These are phyloP conservation scores for Solanum sejunctum DNA, from an alignment of 257 asterid genomes.

Conservation along the genomic window DNA sequence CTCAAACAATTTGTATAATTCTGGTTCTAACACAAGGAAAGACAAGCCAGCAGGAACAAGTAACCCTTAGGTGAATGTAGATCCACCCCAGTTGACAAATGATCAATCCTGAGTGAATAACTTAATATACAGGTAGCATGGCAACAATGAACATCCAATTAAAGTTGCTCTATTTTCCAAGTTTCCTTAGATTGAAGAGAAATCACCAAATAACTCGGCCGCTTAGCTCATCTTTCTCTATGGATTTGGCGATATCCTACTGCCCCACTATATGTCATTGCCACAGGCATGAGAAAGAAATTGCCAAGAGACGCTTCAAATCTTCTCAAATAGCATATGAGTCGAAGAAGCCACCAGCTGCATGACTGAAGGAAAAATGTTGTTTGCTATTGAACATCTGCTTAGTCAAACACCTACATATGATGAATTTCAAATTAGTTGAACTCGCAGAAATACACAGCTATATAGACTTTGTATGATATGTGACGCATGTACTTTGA, in stretches of 20 bases:
- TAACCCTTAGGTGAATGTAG: not conserved
- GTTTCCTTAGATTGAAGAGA: not conserved
- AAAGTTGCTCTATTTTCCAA: not conserved
- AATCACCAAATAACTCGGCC: not conserved
- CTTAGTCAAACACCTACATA: constrained; percentile 26
- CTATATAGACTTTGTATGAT: not conserved
- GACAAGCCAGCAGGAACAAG: not conserved
- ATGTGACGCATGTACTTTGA: not conserved
- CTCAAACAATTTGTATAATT: not conserved
- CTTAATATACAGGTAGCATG: not conserved
- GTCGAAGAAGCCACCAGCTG: not conserved
- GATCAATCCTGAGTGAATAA: not conserved
- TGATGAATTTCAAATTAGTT: not conserved
- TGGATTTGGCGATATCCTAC: not conserved
- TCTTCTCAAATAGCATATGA: not conserved
- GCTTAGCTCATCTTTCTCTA: not conserved
- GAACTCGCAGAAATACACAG: not conserved
- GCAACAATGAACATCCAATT: not conserved
- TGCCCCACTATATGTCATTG: not conserved
- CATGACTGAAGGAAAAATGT: not conserved
- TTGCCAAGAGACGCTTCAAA: not conserved
- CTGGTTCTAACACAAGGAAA: not conserved
- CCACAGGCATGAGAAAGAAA: not conserved
- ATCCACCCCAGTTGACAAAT: not conserved
- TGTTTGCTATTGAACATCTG: not conserved